Percentiles rank a stretch among this genome's conserved stretches.
phyloP scores from a whole-genome alignment of 2,329 filamentous ascomycete species.

The Pyricularia grisea region DNA sequence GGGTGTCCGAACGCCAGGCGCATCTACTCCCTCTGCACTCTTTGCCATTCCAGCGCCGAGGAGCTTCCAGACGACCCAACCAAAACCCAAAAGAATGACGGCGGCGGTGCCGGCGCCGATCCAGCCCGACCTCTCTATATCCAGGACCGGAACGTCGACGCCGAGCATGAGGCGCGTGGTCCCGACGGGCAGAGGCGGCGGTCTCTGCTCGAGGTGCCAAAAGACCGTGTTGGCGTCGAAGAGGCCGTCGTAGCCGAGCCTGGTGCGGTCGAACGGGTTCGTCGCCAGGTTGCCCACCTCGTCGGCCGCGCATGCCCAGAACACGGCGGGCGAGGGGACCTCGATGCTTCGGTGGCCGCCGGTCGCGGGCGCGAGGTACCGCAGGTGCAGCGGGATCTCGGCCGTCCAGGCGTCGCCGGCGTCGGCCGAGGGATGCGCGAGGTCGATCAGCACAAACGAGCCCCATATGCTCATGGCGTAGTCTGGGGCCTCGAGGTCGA shows the following conservation, averaged over 20 bases:
- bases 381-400: slow-evolving; percentile 73
- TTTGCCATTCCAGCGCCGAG: slow-evolving; percentile 13
- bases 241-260: slow-evolving; percentile 76
- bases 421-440: slow-evolving; percentile 42
- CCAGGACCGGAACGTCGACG: slow-evolving; percentile 57
- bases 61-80: slow-evolving; percentile 60
- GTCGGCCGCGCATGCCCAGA: slow-evolving; percentile 76
- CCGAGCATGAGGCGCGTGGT: slow-evolving; percentile 36
- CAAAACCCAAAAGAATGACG: slow-evolving; percentile 53
- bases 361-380: slow-evolving; percentile 61
- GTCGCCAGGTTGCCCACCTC: slow-evolving; percentile 42
- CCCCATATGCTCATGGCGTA: slow-evolving; percentile 75
- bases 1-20: slow-evolving; percentile 12
- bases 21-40: slow-evolving; percentile 6
- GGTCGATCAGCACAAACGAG: slow-evolving; percentile 64
- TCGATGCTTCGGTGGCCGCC: slow-evolving; percentile 44
- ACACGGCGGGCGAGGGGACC: slow-evolving; percentile 75
- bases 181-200: neutral
- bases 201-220: slow-evolving; percentile 61
- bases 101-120: slow-evolving; percentile 47
- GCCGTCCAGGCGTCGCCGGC: slow-evolving; percentile 46
- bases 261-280: slow-evolving; percentile 78
- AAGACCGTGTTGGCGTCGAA: slow-evolving; percentile 73
- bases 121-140: slow-evolving; percentile 36
- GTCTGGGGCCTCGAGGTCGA: slow-evolving; percentile 83